These are phyloP conservation scores for Penicillium parvum DNA, from an alignment of 495 filamentous ascomycete genomes.

Conservation along the genomic window DNA sequence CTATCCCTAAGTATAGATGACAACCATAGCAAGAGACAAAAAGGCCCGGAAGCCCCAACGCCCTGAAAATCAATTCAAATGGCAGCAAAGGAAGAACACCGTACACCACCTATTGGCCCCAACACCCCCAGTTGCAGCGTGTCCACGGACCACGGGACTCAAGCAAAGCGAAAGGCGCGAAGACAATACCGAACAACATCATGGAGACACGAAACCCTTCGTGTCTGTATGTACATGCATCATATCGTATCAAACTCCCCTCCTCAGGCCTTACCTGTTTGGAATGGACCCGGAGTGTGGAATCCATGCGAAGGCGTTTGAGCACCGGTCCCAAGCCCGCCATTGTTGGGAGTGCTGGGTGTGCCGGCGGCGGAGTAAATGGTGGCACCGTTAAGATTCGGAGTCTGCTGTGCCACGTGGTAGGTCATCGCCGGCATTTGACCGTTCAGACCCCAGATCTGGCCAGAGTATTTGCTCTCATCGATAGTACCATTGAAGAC, in stretches of 20 bases:
- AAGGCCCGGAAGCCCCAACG: constrained; percentile 19
- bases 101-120: constrained; percentile 16
- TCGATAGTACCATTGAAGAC: constrained; percentile 81
- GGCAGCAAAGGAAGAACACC: constrained; percentile 21
- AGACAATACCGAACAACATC: constrained; percentile 28
- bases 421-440: constrained; percentile 47
- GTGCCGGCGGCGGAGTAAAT: constrained; percentile 55
- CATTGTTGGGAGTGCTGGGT: constrained; percentile 68
- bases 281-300: constrained; percentile 58
- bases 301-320: constrained; percentile 50
- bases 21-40: constrained; percentile 14
- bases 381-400: constrained; percentile 54
- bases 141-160: constrained; percentile 7
- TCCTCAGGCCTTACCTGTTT: constrained; percentile 38
- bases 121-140: constrained; percentile 19
- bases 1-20: constrained; percentile 13
- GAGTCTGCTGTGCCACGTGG: constrained; percentile 44
- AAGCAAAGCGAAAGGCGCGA: constrained; percentile 22
- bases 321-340: constrained; percentile 47
- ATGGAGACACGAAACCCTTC: constrained; percentile 21
- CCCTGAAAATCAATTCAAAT: constrained; percentile 22
- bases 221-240: constrained; percentile 34
- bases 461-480: constrained; percentile 68
- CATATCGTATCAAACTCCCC: constrained; percentile 24
- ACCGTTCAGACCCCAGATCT: constrained; percentile 84